phyloP scores from a whole-genome alignment of 164 flowering plant genomes.

The Macadamia tetraphylla region DNA sequence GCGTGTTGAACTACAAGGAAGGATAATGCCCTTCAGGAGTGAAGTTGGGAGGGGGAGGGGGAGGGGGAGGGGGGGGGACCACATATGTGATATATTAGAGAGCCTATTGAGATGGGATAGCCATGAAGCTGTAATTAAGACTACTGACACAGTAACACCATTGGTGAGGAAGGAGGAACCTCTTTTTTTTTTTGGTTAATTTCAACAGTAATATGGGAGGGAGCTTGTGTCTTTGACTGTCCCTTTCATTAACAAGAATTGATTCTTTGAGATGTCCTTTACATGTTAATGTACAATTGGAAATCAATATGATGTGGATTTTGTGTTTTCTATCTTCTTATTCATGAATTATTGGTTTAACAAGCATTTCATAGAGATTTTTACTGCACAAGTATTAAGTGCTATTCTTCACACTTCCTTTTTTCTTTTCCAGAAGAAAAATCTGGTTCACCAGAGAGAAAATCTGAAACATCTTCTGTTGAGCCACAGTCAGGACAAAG shows the following conservation, averaged over 20 bases:
- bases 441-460: constrained; percentile 23
- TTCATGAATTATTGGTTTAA: neutral
- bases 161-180: neutral
- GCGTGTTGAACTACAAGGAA: too few species aligned
- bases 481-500: constrained; percentile 28
- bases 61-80: too few species aligned
- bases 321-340: neutral
- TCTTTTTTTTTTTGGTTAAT: neutral
- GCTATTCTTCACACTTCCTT: neutral
- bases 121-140: too few species aligned
- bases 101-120: neutral
- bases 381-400: neutral
- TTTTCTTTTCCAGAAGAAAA: constrained; percentile 26
- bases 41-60: too few species aligned
- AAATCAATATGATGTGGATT: neutral
- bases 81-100: neutral
- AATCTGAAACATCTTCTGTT: constrained; percentile 25
- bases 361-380: neutral
- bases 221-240: neutral
- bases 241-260: neutral
- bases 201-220: neutral
- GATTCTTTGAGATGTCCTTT: neutral
- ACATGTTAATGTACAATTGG: neutral
- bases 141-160: too few species aligned
- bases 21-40: too few species aligned